Evolutionary conservation across 2,329 filamentous ascomycete species (phyloP).

Genomic region (Fusarium mundagurra): DNA sequence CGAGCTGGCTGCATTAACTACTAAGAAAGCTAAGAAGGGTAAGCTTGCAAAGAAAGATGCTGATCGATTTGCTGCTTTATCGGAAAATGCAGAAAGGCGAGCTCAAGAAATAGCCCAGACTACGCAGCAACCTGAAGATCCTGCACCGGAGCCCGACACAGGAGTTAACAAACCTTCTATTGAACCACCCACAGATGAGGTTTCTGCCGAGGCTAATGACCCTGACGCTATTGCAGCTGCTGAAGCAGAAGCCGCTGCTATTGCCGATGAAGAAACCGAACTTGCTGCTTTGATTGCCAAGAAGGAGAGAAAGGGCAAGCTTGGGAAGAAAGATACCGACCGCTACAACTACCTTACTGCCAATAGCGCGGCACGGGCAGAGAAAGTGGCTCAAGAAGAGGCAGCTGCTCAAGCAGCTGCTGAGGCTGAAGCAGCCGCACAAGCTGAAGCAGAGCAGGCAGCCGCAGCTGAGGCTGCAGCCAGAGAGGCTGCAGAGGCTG

Average conservation of each 20-base stretch:
- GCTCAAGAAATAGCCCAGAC: conserved; percentile 31
- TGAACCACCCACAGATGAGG: conserved; percentile 10
- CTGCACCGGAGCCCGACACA: background rate
- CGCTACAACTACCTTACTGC: conserved; percentile 51
- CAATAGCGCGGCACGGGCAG: conserved; percentile 44
- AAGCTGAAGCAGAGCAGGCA: conserved; percentile 23
- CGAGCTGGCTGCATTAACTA: conserved; percentile 15
- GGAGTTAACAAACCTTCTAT: conserved; percentile 23
- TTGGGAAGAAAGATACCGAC: conserved; percentile 57
- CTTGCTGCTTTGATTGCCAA: conserved; percentile 55
- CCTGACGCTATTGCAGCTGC: conserved; percentile 1
- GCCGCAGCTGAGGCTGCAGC: conserved; percentile 24
- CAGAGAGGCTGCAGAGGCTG: conserved; percentile 30
- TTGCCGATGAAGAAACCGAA: conserved; percentile 48
- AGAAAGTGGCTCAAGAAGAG: conserved; percentile 31
- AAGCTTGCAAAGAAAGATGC: conserved; percentile 27
- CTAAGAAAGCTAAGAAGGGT: conserved; percentile 33
- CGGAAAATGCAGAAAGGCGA: conserved; percentile 22
- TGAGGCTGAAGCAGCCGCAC: conserved; percentile 21
- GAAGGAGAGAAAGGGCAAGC: conserved; percentile 55
- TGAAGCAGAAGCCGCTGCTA: conserved; percentile 12
- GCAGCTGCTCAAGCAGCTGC: conserved; percentile 31
- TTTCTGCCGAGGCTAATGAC: conserved; percentile 6
- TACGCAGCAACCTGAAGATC: conserved; percentile 38
- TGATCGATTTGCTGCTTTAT: conserved; percentile 29